phyloP scores from a whole-genome alignment of 2,329 filamentous ascomycete species.

The Fusarium sp. region DNA sequence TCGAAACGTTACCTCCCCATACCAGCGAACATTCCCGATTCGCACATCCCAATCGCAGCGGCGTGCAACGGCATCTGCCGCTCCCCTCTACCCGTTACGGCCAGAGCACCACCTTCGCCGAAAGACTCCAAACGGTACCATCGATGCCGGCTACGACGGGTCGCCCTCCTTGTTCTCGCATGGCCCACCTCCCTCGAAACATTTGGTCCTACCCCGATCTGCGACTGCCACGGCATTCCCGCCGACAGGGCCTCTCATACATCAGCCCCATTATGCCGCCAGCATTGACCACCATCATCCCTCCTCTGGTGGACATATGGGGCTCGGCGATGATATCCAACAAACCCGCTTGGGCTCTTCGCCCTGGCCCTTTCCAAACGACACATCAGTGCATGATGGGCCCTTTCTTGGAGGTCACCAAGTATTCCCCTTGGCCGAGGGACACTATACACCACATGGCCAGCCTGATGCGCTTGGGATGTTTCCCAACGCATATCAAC shows the following conservation, averaged over 20 bases:
- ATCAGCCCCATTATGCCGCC: slow-evolving; percentile 25
- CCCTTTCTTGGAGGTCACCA: slow-evolving; percentile 25
- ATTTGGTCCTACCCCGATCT: slow-evolving; percentile 78
- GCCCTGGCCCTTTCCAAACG: slow-evolving; percentile 31
- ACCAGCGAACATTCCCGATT: slow-evolving; percentile 48
- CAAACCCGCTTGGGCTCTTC: slow-evolving; percentile 15
- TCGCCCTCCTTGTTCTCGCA: slow-evolving; percentile 78
- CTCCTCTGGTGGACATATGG: slow-evolving; percentile 23
- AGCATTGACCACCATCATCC: slow-evolving; percentile 20
- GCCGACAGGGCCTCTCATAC: slow-evolving; percentile 18
- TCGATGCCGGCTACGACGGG: slow-evolving; percentile 92
- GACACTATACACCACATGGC: slow-evolving; percentile 25
- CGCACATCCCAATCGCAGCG: slow-evolving; percentile 47
- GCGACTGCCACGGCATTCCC: slow-evolving; percentile 34
- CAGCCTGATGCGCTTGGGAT: slow-evolving; percentile 30
- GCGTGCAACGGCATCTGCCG: slow-evolving; percentile 25
- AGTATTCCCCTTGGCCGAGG: slow-evolving; percentile 21
- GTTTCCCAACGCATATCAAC: slow-evolving; percentile 44
- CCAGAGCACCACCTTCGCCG: slow-evolving; percentile 84
- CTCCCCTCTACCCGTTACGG: slow-evolving; percentile 43
- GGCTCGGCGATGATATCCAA: slow-evolving; percentile 26
- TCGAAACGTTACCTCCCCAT: slow-evolving; percentile 42
- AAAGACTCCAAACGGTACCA: slow-evolving; percentile 94
- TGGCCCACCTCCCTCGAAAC: slow-evolving; percentile 83
- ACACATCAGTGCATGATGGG: slow-evolving; percentile 21